Conservation (phyloP, 192 early-diverging fungal species). For the Borealophlyctis nickersoniae region DNA sequence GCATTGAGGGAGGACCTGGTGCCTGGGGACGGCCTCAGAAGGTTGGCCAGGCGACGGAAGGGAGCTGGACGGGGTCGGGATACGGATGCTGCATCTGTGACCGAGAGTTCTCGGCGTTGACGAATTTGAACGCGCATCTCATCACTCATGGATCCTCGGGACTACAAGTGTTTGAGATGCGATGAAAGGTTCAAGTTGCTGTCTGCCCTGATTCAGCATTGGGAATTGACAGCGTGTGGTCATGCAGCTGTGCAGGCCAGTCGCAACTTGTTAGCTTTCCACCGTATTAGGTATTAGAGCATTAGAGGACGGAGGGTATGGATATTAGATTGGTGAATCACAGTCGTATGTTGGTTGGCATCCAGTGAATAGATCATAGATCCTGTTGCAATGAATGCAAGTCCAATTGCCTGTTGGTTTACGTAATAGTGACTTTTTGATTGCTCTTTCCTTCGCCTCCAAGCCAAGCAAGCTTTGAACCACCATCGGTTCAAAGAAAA, state of each 20-base stretch:
- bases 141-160: conserved; percentile 7
- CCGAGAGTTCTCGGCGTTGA: background rate
- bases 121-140: conserved; percentile 3
- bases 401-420: too few species aligned
- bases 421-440: too few species aligned
- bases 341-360: too few species aligned
- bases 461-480: too few species aligned
- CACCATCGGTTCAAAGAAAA: too few species aligned
- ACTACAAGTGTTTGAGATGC: conserved; percentile 7
- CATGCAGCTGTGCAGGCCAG: background rate
- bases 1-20: background rate
- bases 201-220: conserved; percentile 4
- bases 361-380: too few species aligned
- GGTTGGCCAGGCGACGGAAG: background rate
- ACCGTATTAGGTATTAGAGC: too few species aligned
- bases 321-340: too few species aligned
- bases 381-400: too few species aligned
- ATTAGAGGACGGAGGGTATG: too few species aligned
- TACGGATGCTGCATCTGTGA: conserved; percentile 3
- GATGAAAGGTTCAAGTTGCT: background rate
- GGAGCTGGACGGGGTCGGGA: conserved; percentile 2
- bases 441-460: too few species aligned
- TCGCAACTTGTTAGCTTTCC: background rate
- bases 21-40: background rate
- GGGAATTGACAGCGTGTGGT: conserved; percentile 3